Evolutionary conservation across 306 rosid species (phyloP).

Genomic region (Calophaca sinica): DNA sequence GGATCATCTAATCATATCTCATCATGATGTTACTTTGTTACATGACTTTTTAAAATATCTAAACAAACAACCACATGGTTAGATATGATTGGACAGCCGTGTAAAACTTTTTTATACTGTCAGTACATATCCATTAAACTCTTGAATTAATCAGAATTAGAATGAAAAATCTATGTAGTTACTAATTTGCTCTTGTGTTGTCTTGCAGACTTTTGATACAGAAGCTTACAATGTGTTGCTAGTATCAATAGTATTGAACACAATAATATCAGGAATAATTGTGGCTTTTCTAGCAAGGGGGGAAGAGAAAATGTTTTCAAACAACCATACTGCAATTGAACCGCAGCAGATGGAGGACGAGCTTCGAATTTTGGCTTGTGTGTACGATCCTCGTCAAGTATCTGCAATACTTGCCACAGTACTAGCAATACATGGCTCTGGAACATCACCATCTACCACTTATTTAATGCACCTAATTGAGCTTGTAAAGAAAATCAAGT

Average conservation of each 20-base stretch:
- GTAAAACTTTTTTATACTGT: too few species aligned
- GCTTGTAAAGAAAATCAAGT: constrained; percentile 64
- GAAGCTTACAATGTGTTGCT: constrained; percentile 72
- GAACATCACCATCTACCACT: constrained; percentile 56
- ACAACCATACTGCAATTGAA: constrained; percentile 63
- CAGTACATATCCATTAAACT: too few species aligned
- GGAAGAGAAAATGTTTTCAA: constrained; percentile 67
- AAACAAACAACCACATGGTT: too few species aligned
- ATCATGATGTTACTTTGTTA: too few species aligned
- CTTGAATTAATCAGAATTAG: not conserved
- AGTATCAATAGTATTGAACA: constrained; percentile 69
- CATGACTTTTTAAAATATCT: too few species aligned
- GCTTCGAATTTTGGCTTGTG: constrained; percentile 73
- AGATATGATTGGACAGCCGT: too few species aligned
- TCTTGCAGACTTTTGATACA: constrained; percentile 58
- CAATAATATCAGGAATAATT: constrained; percentile 79
- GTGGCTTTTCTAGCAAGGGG: constrained; percentile 70
- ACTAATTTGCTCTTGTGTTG: constrained; percentile 24
- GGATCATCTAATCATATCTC: too few species aligned
- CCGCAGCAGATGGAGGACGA: constrained; percentile 55
- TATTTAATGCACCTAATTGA: constrained; percentile 79
- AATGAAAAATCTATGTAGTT: not conserved
- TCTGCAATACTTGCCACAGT: constrained; percentile 62
- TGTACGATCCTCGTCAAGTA: constrained; percentile 81
- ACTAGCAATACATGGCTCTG: constrained; percentile 63